Percentiles rank a stretch among this genome's conserved stretches.
Conservation (phyloP, 352 stramenopile genomes). For the Phytophthora agathidicida region DNA sequence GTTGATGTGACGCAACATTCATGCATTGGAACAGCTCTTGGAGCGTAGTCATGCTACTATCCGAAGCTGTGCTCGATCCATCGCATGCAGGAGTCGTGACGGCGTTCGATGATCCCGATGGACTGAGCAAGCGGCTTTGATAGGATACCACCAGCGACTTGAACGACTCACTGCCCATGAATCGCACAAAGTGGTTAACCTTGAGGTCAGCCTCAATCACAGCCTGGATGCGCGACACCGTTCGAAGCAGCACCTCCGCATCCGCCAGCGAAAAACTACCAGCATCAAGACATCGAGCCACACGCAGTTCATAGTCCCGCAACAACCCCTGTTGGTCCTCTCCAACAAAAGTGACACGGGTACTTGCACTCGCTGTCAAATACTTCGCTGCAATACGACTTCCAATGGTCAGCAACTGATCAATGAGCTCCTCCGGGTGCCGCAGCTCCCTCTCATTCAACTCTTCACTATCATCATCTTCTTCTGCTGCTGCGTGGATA, state of each 20-base stretch:
- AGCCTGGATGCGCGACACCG: conserved; percentile 54
- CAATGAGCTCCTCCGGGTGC: conserved; percentile 68
- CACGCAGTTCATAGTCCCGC: conserved; percentile 61
- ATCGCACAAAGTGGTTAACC: conserved; percentile 89
- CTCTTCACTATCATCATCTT: conserved; percentile 35
- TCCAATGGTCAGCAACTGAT: conserved; percentile 64
- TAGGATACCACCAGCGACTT: conserved; percentile 79
- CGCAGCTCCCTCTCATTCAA: conserved; percentile 24
- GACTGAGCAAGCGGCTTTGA: conserved; percentile 76
- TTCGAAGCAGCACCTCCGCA: conserved; percentile 62
- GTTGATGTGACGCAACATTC: conserved; percentile 85
- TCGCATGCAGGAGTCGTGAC: conserved; percentile 29
- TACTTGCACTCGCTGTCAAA: conserved; percentile 52
- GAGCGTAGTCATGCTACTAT: conserved; percentile 83
- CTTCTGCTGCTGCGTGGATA: conserved; percentile 39
- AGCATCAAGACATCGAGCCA: conserved; percentile 61
- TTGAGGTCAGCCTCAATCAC: conserved; percentile 81
- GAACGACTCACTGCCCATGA: conserved; percentile 85
- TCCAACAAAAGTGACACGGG: conserved; percentile 71
- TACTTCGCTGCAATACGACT: conserved; percentile 73
- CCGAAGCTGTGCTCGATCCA: conserved; percentile 55
- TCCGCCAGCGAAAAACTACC: conserved; percentile 75
- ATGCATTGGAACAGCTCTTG: conserved; percentile 90
- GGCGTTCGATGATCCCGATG: conserved; percentile 43
- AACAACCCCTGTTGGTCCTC: conserved; percentile 64